Evolutionary conservation across 2,329 filamentous ascomycete genomes (phyloP).

Genomic region (Alternaria triticimaculans): DNA sequence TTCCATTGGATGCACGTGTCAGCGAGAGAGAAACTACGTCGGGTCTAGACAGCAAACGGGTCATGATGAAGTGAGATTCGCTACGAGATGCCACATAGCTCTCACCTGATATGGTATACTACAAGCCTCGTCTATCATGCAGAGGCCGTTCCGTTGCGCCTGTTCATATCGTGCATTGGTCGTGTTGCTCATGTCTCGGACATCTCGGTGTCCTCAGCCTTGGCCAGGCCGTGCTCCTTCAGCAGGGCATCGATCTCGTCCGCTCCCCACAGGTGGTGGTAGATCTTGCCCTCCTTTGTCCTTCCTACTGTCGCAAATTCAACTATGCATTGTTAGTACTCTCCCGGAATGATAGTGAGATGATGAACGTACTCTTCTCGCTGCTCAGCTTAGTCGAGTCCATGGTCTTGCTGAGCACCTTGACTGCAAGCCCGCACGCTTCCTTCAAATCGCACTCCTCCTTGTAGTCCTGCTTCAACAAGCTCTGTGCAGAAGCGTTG

Average conservation of each 20-base stretch:
- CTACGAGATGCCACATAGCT: conserved; percentile 32
- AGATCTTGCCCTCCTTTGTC: conserved; percentile 94
- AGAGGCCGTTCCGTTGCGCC: conserved; percentile 31
- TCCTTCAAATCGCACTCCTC: conserved; percentile 96
- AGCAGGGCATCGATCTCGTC: conserved; percentile 94
- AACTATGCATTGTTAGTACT: conserved; percentile 62
- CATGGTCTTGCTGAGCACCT: conserved; percentile 99
- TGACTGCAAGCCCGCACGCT: conserved; percentile 95
- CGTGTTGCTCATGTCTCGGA: conserved; percentile 39
- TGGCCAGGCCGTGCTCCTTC: conserved; percentile 94
- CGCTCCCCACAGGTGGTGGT: conserved; percentile 95
- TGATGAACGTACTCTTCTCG: conserved; percentile 85
- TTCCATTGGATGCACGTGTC: neutral
- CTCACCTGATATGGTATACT: conserved; percentile 43
- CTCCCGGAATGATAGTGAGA: neutral
- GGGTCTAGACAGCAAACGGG: conserved; percentile 1
- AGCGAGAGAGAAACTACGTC: neutral
- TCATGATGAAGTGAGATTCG: conserved; percentile 37
- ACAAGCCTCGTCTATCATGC: conserved; percentile 40
- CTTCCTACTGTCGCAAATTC: conserved; percentile 98
- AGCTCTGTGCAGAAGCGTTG: conserved; percentile 94
- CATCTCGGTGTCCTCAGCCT: conserved; percentile 55
- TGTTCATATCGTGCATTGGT: conserved; percentile 25
- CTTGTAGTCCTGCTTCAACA: conserved; percentile 99
- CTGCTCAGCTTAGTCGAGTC: conserved; percentile 98